These are phyloP conservation scores for Prunus davidiana DNA, from an alignment of 306 rosid genomes.

Conservation along the genomic window DNA sequence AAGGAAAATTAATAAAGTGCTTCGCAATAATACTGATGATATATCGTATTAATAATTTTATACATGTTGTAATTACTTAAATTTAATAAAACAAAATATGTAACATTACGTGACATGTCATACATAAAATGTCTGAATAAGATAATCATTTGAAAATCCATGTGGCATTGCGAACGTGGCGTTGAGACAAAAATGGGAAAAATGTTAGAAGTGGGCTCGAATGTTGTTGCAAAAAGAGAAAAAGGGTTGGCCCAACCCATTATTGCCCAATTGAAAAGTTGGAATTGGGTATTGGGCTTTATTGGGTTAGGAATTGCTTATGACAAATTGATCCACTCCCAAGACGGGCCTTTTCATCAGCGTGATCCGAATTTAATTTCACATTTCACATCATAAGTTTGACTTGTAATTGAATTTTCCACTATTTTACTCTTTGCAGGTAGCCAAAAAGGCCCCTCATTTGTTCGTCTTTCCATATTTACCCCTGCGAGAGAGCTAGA, in stretches of 20 bases:
- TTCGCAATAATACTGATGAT: too few species aligned
- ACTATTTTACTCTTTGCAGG: background rate
- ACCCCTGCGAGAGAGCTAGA: conserved; percentile 31
- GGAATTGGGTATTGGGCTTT: background rate
- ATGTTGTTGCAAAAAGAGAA: background rate
- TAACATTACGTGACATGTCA: too few species aligned
- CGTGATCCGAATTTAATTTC: background rate
- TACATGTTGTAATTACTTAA: too few species aligned
- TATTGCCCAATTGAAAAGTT: background rate
- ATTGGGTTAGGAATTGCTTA: background rate
- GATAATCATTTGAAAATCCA: too few species aligned
- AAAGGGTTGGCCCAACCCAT: background rate
- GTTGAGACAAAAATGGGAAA: too few species aligned
- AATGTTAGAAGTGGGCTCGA: too few species aligned
- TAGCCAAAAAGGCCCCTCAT: background rate
- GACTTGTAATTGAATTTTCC: background rate
- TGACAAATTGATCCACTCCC: background rate
- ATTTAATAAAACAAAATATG: too few species aligned
- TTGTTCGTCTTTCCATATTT: conserved; percentile 17
- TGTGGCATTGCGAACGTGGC: too few species aligned
- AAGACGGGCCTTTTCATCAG: background rate
- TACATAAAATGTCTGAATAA: too few species aligned
- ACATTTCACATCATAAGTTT: background rate
- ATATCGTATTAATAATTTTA: too few species aligned
- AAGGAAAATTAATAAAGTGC: too few species aligned